Conservation (phyloP, 2,329 filamentous ascomycete genomes). For the Pseudogymnoascus sp. region DNA sequence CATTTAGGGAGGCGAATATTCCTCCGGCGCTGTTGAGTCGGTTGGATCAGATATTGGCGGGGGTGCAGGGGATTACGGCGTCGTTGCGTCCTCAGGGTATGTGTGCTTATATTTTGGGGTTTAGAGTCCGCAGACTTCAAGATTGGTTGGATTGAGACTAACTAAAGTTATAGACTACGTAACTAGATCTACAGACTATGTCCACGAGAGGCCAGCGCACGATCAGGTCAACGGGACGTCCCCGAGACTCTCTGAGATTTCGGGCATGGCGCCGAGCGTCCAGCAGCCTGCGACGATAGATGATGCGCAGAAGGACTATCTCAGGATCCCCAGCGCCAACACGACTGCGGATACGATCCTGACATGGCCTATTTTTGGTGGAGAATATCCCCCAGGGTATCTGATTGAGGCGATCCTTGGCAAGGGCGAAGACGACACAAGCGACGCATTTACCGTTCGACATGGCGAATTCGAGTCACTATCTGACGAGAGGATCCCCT, state of each 20-base stretch:
- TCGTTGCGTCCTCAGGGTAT: not conserved
- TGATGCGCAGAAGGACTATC: constrained; percentile 15
- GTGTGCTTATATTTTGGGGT: not conserved
- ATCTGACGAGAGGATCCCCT: constrained; percentile 24
- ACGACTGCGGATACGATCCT: constrained; percentile 25
- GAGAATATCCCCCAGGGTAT: constrained; percentile 9
- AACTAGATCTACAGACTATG: not conserved
- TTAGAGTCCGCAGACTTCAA: not conserved
- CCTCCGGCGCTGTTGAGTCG: constrained; percentile 13
- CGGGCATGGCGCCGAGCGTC: not conserved
- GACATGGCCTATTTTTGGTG: constrained; percentile 24
- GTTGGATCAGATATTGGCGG: constrained; percentile 16
- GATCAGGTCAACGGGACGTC: not conserved
- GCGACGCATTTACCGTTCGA: not conserved
- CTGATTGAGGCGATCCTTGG: not conserved
- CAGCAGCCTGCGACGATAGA: not conserved
- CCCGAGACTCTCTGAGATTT: not conserved
- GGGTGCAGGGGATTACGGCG: constrained; percentile 9
- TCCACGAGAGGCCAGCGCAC: not conserved
- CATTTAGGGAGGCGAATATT: constrained; percentile 10
- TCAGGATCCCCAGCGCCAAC: constrained; percentile 22
- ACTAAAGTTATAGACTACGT: not conserved
- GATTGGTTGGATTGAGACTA: not conserved
- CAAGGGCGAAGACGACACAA: not conserved
- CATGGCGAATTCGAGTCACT: not conserved